Base-by-base conservation (phyloP, 495 filamentous ascomycete genomes). In the Viridothelium virens region DNA sequence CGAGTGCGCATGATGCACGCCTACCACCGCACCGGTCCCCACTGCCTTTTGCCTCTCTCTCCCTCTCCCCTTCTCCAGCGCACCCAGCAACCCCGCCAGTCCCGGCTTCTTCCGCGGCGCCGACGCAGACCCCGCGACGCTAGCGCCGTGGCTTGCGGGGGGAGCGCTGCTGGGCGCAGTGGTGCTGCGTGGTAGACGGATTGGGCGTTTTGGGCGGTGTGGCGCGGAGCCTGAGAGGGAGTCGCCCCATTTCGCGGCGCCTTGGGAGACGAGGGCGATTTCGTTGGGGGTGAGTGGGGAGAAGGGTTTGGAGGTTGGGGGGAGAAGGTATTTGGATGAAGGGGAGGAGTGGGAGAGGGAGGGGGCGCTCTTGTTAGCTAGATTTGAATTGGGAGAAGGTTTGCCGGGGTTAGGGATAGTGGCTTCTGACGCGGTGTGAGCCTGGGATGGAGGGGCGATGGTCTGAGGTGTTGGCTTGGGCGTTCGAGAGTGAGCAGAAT, bases 241-340 rank as follows among this genome's bases (percentile, higher is more conserved):
- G 33, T 62, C 61, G 10, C 61, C 61, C 61, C 61, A 62, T 62
- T 37, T 62, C 10, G 61, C 61, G 61, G 61, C 61, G 18, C 18
- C n/a, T n/a, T 12, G 14, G 61, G 18, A n/a, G 14, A 18, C 61
- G 61, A 12, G 61, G 10, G 48, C 48, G n/a, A 53, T 53, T 53
- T 53, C 48, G 48, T 11, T n/a, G n/a, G 48, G 10, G n/a, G 11
- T 25, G n/a, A 53, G 48, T 5, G 48, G 12, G 5, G 9, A 18
- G n/a, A 53, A 53, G 48, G n/a, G 11, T 14, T 25, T 5, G 16
- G 38, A n/a, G 38, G 63, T 10, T 2, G 63, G 36, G 63, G 12
- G 12, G 63, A 12, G 10, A 34, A 34, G 44, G 63, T 18, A 6
- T 3, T 47, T 47, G 37, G 34, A 38, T 36, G 3, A 16, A 38